Base-by-base conservation (phyloP, 2,329 filamentous ascomycete genomes). In the Knufia fluminis region DNA sequence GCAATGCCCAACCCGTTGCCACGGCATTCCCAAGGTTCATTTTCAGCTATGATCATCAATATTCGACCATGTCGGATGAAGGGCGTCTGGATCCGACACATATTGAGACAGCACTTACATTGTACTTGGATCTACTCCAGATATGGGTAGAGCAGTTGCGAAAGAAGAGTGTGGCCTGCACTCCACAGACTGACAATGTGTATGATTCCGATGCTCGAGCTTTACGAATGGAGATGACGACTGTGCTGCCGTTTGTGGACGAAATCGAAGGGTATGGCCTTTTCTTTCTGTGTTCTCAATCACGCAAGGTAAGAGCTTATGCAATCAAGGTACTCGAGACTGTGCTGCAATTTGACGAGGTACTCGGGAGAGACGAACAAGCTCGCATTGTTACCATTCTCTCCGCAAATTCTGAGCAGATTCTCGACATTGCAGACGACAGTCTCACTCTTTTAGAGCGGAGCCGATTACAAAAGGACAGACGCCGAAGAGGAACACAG, bases 121-220 rank as follows among this genome's bases (percentile, higher is more conserved):
- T 98, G 9, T 98, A 98, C 61, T 87, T 97, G 23, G 90, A 98
- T 66, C 71, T 98, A 3, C 74, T 98, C 10, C 83, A 90, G 54
- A 96, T 98, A 33, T 98, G 94, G 94, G 94, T 96, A 46, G 90
- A 96, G 54, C 91, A 97, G 62, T 94, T 98, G 54, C 85, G 86
- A 61, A 82, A 85, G 55, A 95, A 92, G 62, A 86, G 82, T 1
- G 83, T 81, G 56, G 86, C 89, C 52, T 83, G 81, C 6, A 76
- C 79, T 4, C 72, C 78, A 1, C 82, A 87, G 24, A 72, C 76
- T 2, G 69, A 75, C 4, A 86, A 90, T 41, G 76, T 51, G 32
- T 41, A 33, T 16, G 52, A 46, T 3, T 8, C 47, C 2, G 52
- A 24, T 32, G 45, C 54, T 56, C 76, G 87, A 49, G 86, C 81